A percentile compares a stretch with the other conserved stretches of the same genome.
Evolutionary conservation across 768 basidiomycete genomes (phyloP).

Genomic region (Thelephora ganbajun): DNA sequence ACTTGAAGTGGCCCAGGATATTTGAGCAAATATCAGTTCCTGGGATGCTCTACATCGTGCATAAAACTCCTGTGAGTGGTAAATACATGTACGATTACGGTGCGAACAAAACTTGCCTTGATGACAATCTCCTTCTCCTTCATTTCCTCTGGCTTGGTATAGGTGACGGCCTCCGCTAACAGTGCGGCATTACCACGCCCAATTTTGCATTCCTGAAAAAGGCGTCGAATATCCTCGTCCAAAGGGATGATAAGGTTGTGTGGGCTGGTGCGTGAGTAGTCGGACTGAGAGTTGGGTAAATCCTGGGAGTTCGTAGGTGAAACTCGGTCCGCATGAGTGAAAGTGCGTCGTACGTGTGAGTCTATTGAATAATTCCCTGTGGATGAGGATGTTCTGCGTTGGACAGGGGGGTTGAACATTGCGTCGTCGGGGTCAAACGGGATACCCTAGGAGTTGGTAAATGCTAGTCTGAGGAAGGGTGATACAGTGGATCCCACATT

Average conservation of each 20-base stretch:
- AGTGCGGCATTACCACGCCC: slow-evolving; percentile 71
- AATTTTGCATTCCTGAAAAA: slow-evolving; percentile 78
- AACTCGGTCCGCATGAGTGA: too few species aligned
- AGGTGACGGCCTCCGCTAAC: slow-evolving; percentile 55
- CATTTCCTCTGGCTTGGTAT: slow-evolving; percentile 59
- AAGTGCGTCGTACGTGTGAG: neutral
- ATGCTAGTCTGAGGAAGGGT: neutral
- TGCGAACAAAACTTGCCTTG: slow-evolving; percentile 29
- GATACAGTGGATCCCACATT: slow-evolving; percentile 28
- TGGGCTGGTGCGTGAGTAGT: neutral
- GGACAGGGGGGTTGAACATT: slow-evolving; percentile 59
- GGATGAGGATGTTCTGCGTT: slow-evolving; percentile 23
- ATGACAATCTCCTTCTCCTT: slow-evolving; percentile 42
- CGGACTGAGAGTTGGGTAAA: too few species aligned
- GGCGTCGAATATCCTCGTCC: slow-evolving; percentile 73
- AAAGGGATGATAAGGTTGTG: slow-evolving; percentile 42
- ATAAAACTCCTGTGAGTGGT: slow-evolving; percentile 61
- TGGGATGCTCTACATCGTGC: slow-evolving; percentile 67
- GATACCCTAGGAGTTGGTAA: slow-evolving; percentile 34
- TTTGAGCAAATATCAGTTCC: slow-evolving; percentile 76
- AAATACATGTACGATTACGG: neutral
- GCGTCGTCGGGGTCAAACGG: slow-evolving; percentile 69
- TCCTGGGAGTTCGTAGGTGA: too few species aligned
- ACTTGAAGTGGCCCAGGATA: slow-evolving; percentile 79
- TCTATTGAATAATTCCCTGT: slow-evolving; percentile 1